Evolutionary conservation across 108 stramenopile species (phyloP), one percentile per base, ranked within the genome.

Genomic region (Fragilaria crotonensis): DNA sequence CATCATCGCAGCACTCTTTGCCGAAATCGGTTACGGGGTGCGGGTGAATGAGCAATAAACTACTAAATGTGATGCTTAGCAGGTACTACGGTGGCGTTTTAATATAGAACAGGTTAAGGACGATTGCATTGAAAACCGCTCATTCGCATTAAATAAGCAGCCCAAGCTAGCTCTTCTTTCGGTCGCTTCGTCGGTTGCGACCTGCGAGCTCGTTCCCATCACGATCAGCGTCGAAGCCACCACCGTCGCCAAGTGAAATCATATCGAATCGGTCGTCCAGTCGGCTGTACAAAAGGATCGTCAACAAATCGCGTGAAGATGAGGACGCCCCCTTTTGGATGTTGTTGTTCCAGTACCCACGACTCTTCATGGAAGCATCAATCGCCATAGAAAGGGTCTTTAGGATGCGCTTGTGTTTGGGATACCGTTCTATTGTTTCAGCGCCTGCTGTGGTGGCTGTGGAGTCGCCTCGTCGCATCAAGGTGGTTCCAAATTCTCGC

Each of bases 181-280:
- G n/a, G n/a, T n/a, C n/a, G n/a, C n/a, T n/a, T n/a, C n/a, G n/a
- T n/a, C n/a, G n/a, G n/a, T n/a, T n/a, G n/a, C n/a, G n/a, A n/a
- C n/a, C n/a, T n/a, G n/a, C n/a, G n/a, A n/a, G n/a, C n/a, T n/a
- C n/a, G n/a, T n/a, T n/a, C n/a, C n/a, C n/a, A n/a, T n/a, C n/a
- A n/a, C n/a, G n/a, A n/a, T n/a, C n/a, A n/a, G n/a, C n/a, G n/a
- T n/a, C n/a, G n/a, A n/a, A n/a, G n/a, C n/a, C n/a, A n/a, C n/a
- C 3, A 52, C 25, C 51, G 25, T 29, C 54, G 20, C 54, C 54
- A n/a, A 81, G 53, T 5, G 80, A 62, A 5, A 83, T 48, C 66
- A 79, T 53, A 52, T 83, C 81, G 48, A 83, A 83, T 49, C 75
- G 60, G 59, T 83, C 81, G 44, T 83, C 81, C 9, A 48, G 0